These are phyloP conservation scores for Osmanthus fragrans DNA, from an alignment of 257 asterid genomes.

Conservation along the genomic window DNA sequence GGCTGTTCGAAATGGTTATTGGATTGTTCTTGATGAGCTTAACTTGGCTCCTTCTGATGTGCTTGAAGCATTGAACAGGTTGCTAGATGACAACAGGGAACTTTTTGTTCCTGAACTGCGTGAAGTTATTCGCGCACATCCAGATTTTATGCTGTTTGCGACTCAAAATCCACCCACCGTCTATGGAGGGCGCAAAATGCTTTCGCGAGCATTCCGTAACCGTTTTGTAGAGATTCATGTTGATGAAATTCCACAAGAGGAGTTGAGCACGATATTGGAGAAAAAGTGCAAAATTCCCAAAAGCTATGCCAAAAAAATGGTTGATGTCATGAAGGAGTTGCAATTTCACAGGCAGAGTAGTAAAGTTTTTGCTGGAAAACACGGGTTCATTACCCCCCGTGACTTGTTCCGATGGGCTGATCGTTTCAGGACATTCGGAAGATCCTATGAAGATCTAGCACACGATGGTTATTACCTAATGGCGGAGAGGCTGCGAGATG, in stretches of 20 bases:
- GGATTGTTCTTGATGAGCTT: slow-evolving; percentile 98
- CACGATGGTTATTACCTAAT: slow-evolving; percentile 83
- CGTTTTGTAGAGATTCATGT: slow-evolving; percentile 99
- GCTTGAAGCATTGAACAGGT: slow-evolving; percentile 87
- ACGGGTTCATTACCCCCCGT: slow-evolving; percentile 96
- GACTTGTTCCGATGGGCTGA: slow-evolving; percentile 97
- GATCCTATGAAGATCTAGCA: slow-evolving; percentile 72
- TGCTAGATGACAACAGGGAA: slow-evolving; percentile 95
- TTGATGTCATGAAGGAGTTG: slow-evolving; percentile 89
- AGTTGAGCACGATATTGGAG: slow-evolving; percentile 74
- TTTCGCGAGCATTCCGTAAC: slow-evolving; percentile 96
- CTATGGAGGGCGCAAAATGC: slow-evolving; percentile 94
- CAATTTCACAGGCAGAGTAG: slow-evolving; percentile 89
- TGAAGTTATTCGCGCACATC: slow-evolving; percentile 82
- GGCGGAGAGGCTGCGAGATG: slow-evolving; percentile 93
- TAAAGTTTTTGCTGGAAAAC: slow-evolving; percentile 93
- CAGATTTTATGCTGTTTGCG: slow-evolving; percentile 89
- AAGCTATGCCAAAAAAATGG: slow-evolving; percentile 74
- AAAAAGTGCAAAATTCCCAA: slow-evolving; percentile 64
- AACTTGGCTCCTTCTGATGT: slow-evolving; percentile 99
- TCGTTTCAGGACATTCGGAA: slow-evolving; percentile 60
- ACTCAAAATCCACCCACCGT: slow-evolving; percentile 95
- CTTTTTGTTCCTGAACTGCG: slow-evolving; percentile 86
- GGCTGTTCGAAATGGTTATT: slow-evolving; percentile 89
- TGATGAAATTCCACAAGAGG: slow-evolving; percentile 92